Conservation (phyloP, 352 stramenopile genomes). For the Phytopythium oedochilum region DNA sequence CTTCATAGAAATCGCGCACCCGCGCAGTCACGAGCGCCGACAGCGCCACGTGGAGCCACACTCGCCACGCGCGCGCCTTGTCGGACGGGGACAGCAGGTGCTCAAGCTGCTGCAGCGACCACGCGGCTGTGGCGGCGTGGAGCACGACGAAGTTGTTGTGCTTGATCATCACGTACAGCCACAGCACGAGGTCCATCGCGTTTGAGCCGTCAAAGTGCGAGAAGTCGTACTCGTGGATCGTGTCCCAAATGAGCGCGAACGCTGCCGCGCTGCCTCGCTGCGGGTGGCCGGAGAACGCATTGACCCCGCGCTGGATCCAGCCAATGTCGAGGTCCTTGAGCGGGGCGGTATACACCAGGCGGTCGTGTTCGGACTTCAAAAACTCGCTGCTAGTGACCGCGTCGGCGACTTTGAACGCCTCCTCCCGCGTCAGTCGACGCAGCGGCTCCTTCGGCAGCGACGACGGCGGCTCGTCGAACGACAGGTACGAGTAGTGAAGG, state of each 20-base stretch:
- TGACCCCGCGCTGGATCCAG: slow-evolving; percentile 24
- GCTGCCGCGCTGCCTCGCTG: slow-evolving; percentile 16
- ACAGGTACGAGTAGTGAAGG: slow-evolving; percentile 25
- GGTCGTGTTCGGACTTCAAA: slow-evolving; percentile 18
- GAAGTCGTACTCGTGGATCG: slow-evolving; percentile 24
- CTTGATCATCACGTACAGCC: slow-evolving; percentile 30
- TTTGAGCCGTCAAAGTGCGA: slow-evolving; percentile 15
- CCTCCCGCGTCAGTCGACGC: slow-evolving; percentile 14
- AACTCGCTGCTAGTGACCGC: slow-evolving; percentile 19
- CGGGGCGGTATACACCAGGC: slow-evolving; percentile 10
- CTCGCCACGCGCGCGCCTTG: slow-evolving; percentile 19
- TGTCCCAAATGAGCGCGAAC: slow-evolving; percentile 20
- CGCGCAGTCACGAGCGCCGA: slow-evolving; percentile 19
- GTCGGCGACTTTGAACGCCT: slow-evolving; percentile 14
- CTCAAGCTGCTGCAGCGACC: slow-evolving; percentile 32
- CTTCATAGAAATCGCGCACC: slow-evolving; percentile 16
- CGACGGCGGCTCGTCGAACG: slow-evolving; percentile 23
- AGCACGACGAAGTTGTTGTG: slow-evolving; percentile 36
- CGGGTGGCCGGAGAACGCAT: slow-evolving; percentile 20
- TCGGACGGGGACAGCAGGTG: slow-evolving; percentile 24
- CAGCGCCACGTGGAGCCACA: slow-evolving; percentile 30
- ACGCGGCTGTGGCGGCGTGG: slow-evolving; percentile 30
- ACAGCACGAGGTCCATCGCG: slow-evolving; percentile 29
- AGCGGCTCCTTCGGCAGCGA: slow-evolving; percentile 8
- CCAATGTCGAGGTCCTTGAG: slow-evolving; percentile 25